phyloP scores from a whole-genome alignment of 371 early-diverging fungal species.

The Dichotomocladium elegans region DNA sequence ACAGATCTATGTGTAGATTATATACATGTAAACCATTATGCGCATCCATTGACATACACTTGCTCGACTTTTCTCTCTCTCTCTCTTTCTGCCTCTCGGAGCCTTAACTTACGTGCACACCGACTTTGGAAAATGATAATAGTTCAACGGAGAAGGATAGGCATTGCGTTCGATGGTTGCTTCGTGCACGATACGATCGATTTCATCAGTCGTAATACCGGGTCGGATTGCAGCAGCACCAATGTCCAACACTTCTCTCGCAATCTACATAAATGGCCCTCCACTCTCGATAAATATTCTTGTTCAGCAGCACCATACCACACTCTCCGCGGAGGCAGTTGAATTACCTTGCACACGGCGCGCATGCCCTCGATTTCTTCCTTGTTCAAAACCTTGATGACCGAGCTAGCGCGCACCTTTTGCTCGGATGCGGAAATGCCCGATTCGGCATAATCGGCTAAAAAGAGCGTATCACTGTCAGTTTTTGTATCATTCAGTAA shows the following conservation, averaged over 20 bases:
- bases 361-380: constrained; percentile 86
- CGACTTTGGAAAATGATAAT: constrained; percentile 88
- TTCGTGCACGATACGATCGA: constrained; percentile 86
- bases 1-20: constrained; percentile 33
- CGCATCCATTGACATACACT: constrained; percentile 1
- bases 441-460: constrained; percentile 82
- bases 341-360: constrained; percentile 68
- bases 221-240: constrained; percentile 73
- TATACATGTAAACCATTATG: background rate
- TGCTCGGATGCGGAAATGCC: constrained; percentile 71
- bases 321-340: background rate
- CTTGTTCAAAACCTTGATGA: constrained; percentile 63
- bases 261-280: constrained; percentile 48
- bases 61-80: too few relatives aligned
- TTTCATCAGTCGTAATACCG: constrained; percentile 91
- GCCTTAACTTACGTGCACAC: constrained; percentile 90
- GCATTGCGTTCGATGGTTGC: constrained; percentile 80
- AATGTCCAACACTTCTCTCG: constrained; percentile 83
- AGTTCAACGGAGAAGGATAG: constrained; percentile 96
- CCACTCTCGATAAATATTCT: too few relatives aligned
- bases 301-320: background rate
- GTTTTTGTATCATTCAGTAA: background rate
- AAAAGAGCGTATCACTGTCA: background rate
- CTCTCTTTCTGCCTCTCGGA: too few relatives aligned
- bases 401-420: constrained; percentile 48